Evolutionary conservation across 2,329 filamentous ascomycete genomes (phyloP).

Genomic region (Colletotrichum abscissum): DNA sequence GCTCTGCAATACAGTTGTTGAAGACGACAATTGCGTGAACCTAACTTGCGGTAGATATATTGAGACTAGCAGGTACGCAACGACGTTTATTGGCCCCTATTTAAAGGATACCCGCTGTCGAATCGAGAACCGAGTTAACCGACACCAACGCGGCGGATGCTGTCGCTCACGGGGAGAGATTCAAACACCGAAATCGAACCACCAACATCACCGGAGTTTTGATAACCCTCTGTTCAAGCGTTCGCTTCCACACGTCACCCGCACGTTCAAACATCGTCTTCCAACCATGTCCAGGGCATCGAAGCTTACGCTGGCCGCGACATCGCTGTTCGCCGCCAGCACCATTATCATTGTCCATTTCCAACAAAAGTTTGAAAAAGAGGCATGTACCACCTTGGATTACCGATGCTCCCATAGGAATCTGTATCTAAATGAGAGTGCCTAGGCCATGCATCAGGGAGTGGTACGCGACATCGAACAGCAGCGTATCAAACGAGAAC

Average conservation of each 20-base stretch:
- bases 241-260: not conserved
- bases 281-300: slow-evolving; percentile 86
- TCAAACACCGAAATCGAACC: slow-evolving; percentile 9
- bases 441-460: slow-evolving; percentile 92
- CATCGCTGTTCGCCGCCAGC: slow-evolving; percentile 78
- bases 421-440: not conserved
- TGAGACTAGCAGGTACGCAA: not conserved
- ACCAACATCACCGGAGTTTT: not conserved
- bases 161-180: not conserved
- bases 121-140: not conserved
- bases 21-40: not conserved
- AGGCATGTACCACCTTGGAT: slow-evolving; percentile 9
- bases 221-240: not conserved
- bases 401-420: not conserved
- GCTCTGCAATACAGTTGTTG: not conserved
- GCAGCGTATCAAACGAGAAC: slow-evolving; percentile 88
- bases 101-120: not conserved
- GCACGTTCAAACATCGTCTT: not conserved
- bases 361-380: slow-evolving; percentile 79
- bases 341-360: slow-evolving; percentile 91
- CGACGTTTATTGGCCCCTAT: not conserved
- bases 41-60: not conserved
- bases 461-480: slow-evolving; percentile 96
- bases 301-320: slow-evolving; percentile 84
- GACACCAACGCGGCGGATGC: not conserved